These are phyloP conservation scores for Solanum pinnatisectum DNA, from an alignment of 257 asterid genomes.

Conservation along the genomic window DNA sequence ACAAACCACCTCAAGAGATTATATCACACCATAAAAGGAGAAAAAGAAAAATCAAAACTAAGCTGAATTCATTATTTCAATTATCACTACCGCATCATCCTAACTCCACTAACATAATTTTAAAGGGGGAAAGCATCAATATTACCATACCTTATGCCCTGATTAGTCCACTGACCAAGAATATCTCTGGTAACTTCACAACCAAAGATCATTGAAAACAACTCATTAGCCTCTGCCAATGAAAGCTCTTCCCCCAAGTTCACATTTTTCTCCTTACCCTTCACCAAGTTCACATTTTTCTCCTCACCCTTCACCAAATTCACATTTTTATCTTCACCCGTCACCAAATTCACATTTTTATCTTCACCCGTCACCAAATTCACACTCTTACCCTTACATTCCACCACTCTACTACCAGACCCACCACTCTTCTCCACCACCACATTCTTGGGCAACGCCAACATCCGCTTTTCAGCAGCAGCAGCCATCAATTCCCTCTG, in stretches of 20 bases:
- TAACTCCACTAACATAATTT: background rate
- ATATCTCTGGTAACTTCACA: conserved; percentile 49
- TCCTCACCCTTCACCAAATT: conserved; percentile 8
- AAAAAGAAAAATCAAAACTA: background rate
- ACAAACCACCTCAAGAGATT: background rate
- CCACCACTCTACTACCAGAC: conserved; percentile 2
- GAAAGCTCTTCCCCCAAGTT: conserved; percentile 34
- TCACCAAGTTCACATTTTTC: conserved; percentile 10
- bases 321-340: conserved; percentile 10
- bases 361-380: conserved; percentile 16
- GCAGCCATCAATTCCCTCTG: conserved; percentile 96
- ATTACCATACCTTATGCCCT: conserved; percentile 71
- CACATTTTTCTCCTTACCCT: conserved; percentile 13
- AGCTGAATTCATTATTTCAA: background rate
- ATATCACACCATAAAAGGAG: background rate
- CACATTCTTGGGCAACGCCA: conserved; percentile 18
- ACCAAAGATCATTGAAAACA: conserved; percentile 74
- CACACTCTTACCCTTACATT: conserved; percentile 24
- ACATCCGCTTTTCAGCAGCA: conserved; percentile 94
- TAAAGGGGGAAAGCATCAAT: background rate
- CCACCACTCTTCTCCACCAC: conserved; percentile 23
- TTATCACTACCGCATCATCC: background rate
- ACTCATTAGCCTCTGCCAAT: conserved; percentile 47
- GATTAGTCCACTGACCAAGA: conserved; percentile 96
- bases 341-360: conserved; percentile 17